Conservation (phyloP, 2,329 filamentous ascomycete genomes). For the Juglanconis sp. region DNA sequence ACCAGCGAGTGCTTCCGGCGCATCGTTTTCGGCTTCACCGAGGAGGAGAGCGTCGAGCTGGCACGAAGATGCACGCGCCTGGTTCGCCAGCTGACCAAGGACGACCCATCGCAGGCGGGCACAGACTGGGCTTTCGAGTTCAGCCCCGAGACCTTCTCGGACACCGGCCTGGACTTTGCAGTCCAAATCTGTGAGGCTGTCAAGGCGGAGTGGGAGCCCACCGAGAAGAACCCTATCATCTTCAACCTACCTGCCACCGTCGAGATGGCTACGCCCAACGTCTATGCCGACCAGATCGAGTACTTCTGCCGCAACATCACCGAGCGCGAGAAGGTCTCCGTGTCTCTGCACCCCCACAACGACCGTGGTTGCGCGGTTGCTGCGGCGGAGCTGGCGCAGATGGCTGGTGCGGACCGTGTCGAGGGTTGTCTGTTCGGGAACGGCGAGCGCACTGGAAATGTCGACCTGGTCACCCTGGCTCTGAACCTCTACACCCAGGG, state of each 20-base stretch:
- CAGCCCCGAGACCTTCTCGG: constrained; percentile 85
- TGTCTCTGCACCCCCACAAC: constrained; percentile 92
- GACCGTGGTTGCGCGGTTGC: constrained; percentile 88
- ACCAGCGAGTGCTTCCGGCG: constrained; percentile 94
- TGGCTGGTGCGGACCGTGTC: constrained; percentile 92
- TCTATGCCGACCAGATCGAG: constrained; percentile 95
- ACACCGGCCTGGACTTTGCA: constrained; percentile 80
- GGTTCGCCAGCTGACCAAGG: constrained; percentile 86
- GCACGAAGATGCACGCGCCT: constrained; percentile 84
- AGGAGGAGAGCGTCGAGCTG: constrained; percentile 76
- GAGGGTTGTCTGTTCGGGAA: constrained; percentile 95
- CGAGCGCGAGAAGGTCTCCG: constrained; percentile 80
- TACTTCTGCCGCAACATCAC: constrained; percentile 86
- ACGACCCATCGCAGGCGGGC: constrained; percentile 53
- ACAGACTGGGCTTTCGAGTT: constrained; percentile 79
- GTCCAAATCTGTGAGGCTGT: constrained; percentile 86
- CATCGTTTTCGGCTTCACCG: constrained; percentile 83
- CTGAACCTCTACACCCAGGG: constrained; percentile 96
- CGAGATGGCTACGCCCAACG: constrained; percentile 89
- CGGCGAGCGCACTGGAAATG: constrained; percentile 92
- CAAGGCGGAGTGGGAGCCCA: constrained; percentile 88
- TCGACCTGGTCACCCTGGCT: constrained; percentile 87
- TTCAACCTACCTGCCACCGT: constrained; percentile 97
- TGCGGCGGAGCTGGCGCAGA: constrained; percentile 87
- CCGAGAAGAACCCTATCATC: constrained; percentile 77